Conservation (phyloP, 108 stramenopile genomes). For the Pseudonitzschia pungens region DNA sequence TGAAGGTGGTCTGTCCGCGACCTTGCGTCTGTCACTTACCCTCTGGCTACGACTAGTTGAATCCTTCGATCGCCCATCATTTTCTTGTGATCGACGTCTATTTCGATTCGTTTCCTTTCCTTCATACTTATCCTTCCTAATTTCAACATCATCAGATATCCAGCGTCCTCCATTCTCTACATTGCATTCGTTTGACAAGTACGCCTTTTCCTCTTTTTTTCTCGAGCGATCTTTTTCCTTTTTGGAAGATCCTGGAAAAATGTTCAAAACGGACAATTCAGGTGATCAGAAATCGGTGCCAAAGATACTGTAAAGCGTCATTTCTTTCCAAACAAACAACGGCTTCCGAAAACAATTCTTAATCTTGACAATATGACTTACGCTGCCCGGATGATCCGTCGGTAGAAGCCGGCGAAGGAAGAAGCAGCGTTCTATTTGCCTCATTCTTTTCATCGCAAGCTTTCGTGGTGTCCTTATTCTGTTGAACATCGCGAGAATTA, state of each 20-base stretch:
- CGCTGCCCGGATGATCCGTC: conserved; percentile 9
- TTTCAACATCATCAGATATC: conserved; percentile 16
- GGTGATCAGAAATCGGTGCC: conserved; percentile 10
- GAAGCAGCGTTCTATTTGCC: conserved; percentile 20
- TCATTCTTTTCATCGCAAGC: conserved; percentile 21
- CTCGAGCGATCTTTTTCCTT: conserved; percentile 21
- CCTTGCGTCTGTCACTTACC: neutral
- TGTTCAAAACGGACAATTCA: no score
- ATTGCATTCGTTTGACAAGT: conserved; percentile 9
- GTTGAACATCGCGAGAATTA: conserved; percentile 26
- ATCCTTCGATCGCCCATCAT: conserved; percentile 5
- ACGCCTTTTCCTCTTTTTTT: conserved; percentile 7
- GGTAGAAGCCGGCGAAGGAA: conserved; percentile 22
- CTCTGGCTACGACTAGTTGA: conserved; percentile 12
- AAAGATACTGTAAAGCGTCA: no score
- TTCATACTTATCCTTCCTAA: neutral
- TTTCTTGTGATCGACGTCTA: neutral
- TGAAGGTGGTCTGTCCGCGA: conserved; percentile 14
- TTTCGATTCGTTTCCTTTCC: conserved; percentile 5
- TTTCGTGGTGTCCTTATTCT: conserved; percentile 11
- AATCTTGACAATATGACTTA: neutral
- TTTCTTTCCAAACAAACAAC: conserved; percentile 26
- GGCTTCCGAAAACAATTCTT: conserved; percentile 1
- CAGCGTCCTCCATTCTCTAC: neutral
- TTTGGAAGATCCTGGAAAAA: neutral